Evolutionary conservation across 345 rosid species (phyloP), one percentile per base, ranked within the genome.

Genomic region (Noccaea caerulescens): DNA sequence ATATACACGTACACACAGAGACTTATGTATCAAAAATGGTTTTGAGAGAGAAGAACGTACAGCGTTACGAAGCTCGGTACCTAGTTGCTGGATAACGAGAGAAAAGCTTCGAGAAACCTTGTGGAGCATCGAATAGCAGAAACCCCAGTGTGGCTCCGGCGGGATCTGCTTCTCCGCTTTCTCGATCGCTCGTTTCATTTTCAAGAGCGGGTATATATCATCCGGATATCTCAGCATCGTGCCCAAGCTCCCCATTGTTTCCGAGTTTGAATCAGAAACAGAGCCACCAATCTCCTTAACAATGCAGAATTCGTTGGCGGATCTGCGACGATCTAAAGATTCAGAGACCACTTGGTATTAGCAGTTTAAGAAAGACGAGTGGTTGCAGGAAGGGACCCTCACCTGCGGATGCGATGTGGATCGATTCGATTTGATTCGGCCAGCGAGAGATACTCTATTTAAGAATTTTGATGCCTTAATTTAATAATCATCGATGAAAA

Each of bases 151-250:
- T 58, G 97, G 93, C 73, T 88, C 83, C 3, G 77, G 78, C 4
- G 98, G 98, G 87, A 92, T 94, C 88, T 92, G 97, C 82, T 87
- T 92, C 85, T 79, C 89, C 0, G 97, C 98, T n/a, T 82, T 43
- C 36, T 80, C 82, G 2, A 78, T 78, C 32, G 92, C 99, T 82
- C 85, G 77, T 77, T 84, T 88, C 72, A 92, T 84, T 82, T 88
- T 95, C 85, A 95, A 27, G 3, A 91, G 78, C n/a, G 98, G 93
- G 77, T 80, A 95, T n/a, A 95, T 59, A 50, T 92, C 98, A 79
- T 87, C 86, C 0, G 99, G 99, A 75, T 88, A 84, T 74, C 71
- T 95, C 83, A 95, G 57, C 0, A 90, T 57, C 74, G 86, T 86
- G 6, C 83, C 83, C 70, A 90, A 78, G 58, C 82, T 86, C 84